Evolutionary conservation across 2,329 filamentous ascomycete species (phyloP).

Genomic region (Ophiostoma perfectum): DNA sequence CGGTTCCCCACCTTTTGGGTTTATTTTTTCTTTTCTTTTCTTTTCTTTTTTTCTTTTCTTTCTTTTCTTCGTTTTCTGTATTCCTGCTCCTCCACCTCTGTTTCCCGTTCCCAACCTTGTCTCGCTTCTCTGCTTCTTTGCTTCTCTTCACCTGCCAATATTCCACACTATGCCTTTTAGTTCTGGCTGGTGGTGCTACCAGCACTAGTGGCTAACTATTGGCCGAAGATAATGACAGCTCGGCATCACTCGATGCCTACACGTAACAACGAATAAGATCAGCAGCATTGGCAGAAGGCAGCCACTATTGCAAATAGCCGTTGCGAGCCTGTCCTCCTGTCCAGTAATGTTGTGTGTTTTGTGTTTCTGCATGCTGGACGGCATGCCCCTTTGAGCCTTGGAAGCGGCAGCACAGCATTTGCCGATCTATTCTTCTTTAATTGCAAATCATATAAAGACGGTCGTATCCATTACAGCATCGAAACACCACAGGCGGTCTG

Average conservation of each 20-base stretch:
- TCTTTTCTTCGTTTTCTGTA: neutral
- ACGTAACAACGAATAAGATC: slow-evolving; percentile 5
- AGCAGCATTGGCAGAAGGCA: neutral
- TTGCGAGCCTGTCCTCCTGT: neutral
- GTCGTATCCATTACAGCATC: neutral
- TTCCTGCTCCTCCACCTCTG: neutral
- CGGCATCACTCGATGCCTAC: neutral
- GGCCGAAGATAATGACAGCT: neutral
- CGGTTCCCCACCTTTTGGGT: neutral
- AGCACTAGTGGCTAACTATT: neutral
- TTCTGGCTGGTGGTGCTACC: neutral
- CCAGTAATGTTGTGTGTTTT: neutral
- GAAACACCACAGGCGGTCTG: neutral
- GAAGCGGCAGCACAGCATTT: neutral
- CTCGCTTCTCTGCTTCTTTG: neutral
- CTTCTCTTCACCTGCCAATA: neutral
- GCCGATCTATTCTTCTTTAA: slow-evolving; percentile 1
- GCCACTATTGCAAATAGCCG: neutral
- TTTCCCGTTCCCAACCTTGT: neutral
- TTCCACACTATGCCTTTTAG: neutral
- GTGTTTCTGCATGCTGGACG: neutral
- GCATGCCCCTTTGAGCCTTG: slow-evolving; percentile 3
- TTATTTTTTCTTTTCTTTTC: no score
- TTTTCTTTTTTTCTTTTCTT: no score
- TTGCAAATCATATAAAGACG: neutral